Percentiles rank a stretch among this genome's conserved stretches.
Conservation (phyloP, 164 flowering plant species). For the Malania oleifera region DNA sequence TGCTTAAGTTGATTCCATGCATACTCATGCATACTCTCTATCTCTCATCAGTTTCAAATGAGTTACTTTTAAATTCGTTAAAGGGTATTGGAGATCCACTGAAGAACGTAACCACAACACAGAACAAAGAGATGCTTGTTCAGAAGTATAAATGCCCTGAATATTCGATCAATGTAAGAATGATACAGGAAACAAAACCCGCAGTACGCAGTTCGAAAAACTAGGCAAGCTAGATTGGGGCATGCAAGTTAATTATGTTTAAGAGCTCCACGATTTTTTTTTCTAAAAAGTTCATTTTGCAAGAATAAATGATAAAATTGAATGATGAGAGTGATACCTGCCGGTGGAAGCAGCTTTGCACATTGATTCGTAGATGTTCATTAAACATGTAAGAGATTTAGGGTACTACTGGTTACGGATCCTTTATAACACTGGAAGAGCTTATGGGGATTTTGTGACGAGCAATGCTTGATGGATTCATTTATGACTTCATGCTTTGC, state of each 20-base stretch:
- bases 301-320: constrained; percentile 9
- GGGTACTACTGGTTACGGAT: constrained; percentile 10
- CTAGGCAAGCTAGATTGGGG: too few relatives aligned
- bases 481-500: constrained; percentile 19
- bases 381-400: neutral
- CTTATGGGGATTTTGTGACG: constrained; percentile 7
- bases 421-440: neutral
- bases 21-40: neutral
- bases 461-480: constrained; percentile 4
- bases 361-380: neutral
- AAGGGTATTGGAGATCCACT: constrained; percentile 10
- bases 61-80: neutral
- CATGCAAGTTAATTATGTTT: too few relatives aligned
- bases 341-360: constrained; percentile 1
- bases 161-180: constrained; percentile 8
- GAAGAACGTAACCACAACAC: constrained; percentile 10
- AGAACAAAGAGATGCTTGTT: constrained; percentile 17
- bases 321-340: neutral
- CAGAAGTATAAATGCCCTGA: constrained; percentile 16
- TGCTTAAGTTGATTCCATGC: too few relatives aligned
- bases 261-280: too few relatives aligned
- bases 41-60: neutral
- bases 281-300: neutral
- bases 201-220: constrained; percentile 1
- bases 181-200: constrained; percentile 7